Percentiles rank a stretch among this genome's conserved stretches.
Evolutionary conservation across 2,329 filamentous ascomycete genomes (phyloP).

Genomic region (Nannizziopsis barbatae): DNA sequence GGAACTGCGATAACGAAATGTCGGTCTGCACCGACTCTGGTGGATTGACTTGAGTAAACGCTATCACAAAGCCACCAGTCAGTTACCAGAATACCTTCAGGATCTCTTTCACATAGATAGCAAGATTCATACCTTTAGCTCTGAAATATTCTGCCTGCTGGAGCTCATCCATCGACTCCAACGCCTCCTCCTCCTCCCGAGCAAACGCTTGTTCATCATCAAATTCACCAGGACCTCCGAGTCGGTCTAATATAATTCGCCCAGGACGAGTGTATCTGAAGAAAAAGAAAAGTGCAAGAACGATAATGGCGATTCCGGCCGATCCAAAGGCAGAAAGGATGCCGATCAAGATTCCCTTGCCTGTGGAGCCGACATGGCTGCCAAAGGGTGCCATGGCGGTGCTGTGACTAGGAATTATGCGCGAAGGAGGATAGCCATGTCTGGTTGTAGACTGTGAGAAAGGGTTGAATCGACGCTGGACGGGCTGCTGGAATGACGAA

Average conservation of each 20-base stretch:
- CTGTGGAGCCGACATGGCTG: conserved; percentile 44
- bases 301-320: conserved; percentile 67
- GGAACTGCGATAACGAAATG: conserved; percentile 92
- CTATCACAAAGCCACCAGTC: conserved; percentile 39
- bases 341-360: conserved; percentile 81
- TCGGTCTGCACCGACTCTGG: conserved; percentile 93
- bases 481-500: background rate
- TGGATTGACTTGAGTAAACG: conserved; percentile 86
- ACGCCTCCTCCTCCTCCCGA: conserved; percentile 84
- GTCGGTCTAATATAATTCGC: conserved; percentile 82
- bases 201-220: conserved; percentile 94
- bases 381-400: conserved; percentile 22
- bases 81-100: conserved; percentile 1
- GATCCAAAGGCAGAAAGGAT: conserved; percentile 90
- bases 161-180: conserved; percentile 93
- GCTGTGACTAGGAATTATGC: conserved; percentile 2
- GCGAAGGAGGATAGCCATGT: conserved; percentile 6
- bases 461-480: background rate
- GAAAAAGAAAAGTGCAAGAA: conserved; percentile 78
- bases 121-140: conserved; percentile 69
- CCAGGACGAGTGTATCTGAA: conserved; percentile 82
- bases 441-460: conserved; percentile 4
- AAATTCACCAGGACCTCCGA: conserved; percentile 88
- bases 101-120: background rate
- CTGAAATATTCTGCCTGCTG: conserved; percentile 80